Base-by-base conservation (phyloP, 139 green algal genomes). In the Coelastrella sp. region DNA sequence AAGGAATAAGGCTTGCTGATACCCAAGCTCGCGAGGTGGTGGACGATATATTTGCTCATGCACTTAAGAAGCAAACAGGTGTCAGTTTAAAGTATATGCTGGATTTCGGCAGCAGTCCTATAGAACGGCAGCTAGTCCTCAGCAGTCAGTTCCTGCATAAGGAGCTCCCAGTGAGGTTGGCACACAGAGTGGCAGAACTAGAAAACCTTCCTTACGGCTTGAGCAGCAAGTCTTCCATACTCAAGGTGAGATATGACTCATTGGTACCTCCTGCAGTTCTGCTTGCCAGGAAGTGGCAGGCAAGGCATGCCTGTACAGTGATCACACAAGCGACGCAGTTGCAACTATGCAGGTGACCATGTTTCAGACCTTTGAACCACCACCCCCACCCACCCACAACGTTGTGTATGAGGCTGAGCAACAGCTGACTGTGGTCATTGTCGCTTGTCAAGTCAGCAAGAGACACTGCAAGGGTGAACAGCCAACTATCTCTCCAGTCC, bases 1-100 rank as follows among this genome's bases (percentile, higher is more conserved):
- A 84, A 60, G 79, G 79, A 38, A 86, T 68, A 27, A 40, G 82
- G 2, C 57, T 87, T 9, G 82, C 82, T 35, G 82, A 87, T 38
- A 59, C n/a, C 5, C 34, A 67, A 30, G 34, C 82, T 2, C 69
- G 82, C 2, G 82, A 79, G 15, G 64, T 98, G 1, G 94, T 98
- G 41, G 93, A 98, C 34, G 96, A 98, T 74, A 96, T 99, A 63
- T 98, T 98, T 79, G 88, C 87, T 6, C 96, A 92, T 45, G 94
- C 95, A 0, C 89, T 98, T 0, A 96, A 96, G 86, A 98, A 97
- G 89, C 97, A 99, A 84, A 99, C 96, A 11, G 97, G 97, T 50
- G 97, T 99, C 43, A 96, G 87, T 76, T 87, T 99, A 11, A 99
- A 98, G 83, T 98, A 96, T 83, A 99, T 98, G 96, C 92, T 99